Conservation (phyloP, 2,329 filamentous ascomycete genomes). For the Colletotrichum sansevieriae region DNA sequence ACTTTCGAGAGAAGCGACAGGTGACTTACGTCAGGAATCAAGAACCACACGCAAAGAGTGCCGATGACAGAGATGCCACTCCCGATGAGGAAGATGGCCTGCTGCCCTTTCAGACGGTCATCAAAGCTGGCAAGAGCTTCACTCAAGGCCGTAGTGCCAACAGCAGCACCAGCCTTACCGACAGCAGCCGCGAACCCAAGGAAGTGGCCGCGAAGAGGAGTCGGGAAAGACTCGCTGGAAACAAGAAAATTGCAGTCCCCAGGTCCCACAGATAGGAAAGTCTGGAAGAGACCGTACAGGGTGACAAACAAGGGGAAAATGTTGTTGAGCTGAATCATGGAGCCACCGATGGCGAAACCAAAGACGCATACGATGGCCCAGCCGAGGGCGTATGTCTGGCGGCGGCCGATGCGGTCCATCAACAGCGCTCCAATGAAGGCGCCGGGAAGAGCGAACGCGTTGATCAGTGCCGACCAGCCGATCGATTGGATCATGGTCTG, state of each 20-base stretch:
- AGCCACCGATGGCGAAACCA: constrained; percentile 63
- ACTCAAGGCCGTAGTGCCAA: constrained; percentile 56
- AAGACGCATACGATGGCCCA: constrained; percentile 50
- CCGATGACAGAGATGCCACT: constrained; percentile 46
- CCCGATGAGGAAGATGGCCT: constrained; percentile 47
- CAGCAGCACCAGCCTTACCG: constrained; percentile 64
- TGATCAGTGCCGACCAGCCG: constrained; percentile 47
- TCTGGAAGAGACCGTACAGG: constrained; percentile 65
- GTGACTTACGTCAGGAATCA: constrained; percentile 44
- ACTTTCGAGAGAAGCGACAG: accelerated
- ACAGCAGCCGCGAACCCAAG: constrained; percentile 64
- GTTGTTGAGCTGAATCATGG: constrained; percentile 58
- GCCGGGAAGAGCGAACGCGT: constrained; percentile 45
- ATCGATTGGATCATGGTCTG: constrained; percentile 43
- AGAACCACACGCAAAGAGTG: constrained; percentile 45
- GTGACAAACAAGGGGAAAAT: constrained; percentile 64
- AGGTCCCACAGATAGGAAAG: constrained; percentile 60
- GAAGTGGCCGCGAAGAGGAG: constrained; percentile 62
- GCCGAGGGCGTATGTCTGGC: constrained; percentile 45
- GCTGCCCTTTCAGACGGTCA: constrained; percentile 44
- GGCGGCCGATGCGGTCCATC: constrained; percentile 45
- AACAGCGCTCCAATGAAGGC: constrained; percentile 44
- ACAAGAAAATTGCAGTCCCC: constrained; percentile 63
- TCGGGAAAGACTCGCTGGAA: constrained; percentile 63
- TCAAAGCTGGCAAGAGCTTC: constrained; percentile 39